A percentile compares a stretch with the other conserved stretches of the same genome.
Conservation (phyloP, 2,329 filamentous ascomycete genomes). For the Phyllosticta capitalensis region DNA sequence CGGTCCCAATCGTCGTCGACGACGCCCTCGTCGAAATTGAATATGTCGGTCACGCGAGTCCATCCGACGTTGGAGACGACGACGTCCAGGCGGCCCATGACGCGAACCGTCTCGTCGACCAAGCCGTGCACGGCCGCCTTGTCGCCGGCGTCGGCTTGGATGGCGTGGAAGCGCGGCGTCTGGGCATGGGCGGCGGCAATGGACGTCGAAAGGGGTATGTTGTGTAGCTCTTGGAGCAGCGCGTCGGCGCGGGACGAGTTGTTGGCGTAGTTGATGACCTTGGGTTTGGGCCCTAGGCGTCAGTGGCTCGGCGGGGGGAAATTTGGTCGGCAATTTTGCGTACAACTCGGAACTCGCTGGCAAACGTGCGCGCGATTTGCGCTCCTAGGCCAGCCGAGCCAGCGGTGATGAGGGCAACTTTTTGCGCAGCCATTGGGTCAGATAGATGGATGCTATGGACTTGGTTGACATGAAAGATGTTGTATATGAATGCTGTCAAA, state of each 20-base stretch:
- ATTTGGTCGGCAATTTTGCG: constrained; percentile 12
- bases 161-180: constrained; percentile 31
- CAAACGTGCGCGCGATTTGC: constrained; percentile 36
- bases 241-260: constrained; percentile 32
- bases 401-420: constrained; percentile 39
- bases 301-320: neutral
- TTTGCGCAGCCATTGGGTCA: constrained; percentile 28
- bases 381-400: constrained; percentile 41
- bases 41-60: constrained; percentile 52
- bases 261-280: constrained; percentile 41
- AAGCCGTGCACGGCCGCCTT: constrained; percentile 34
- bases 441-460: neutral
- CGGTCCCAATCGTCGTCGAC: constrained; percentile 56
- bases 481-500: neutral
- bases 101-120: constrained; percentile 34
- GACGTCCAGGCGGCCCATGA: constrained; percentile 40
- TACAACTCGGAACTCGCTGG: constrained; percentile 38
- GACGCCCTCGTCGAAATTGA: constrained; percentile 48
- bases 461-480: neutral
- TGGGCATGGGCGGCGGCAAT: constrained; percentile 15
- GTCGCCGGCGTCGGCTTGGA: constrained; percentile 38
- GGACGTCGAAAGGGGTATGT: constrained; percentile 22
- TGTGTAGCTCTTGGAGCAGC: constrained; percentile 33
- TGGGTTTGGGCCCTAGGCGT: neutral
- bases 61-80: constrained; percentile 47